These are phyloP conservation scores for Geoglossum cookeanum DNA, from an alignment of 2,329 filamentous ascomycete genomes.

Conservation along the genomic window DNA sequence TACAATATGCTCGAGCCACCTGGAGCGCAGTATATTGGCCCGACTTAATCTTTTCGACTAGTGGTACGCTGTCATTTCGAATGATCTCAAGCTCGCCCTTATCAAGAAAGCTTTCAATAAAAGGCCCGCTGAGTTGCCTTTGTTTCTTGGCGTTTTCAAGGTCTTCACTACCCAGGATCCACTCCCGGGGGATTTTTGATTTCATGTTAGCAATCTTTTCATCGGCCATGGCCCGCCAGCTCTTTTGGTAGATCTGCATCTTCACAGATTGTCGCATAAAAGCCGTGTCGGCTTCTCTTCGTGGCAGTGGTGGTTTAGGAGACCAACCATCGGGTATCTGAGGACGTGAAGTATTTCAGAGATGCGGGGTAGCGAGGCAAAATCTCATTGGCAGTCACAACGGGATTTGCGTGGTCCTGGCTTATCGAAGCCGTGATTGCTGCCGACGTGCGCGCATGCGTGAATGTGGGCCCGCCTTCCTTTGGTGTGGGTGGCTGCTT, in stretches of 20 bases:
- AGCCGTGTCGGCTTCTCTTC: neutral
- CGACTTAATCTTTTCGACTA: neutral
- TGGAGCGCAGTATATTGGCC: neutral
- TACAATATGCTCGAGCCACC: constrained; percentile 36
- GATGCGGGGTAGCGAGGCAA: neutral
- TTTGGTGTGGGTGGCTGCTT: no score
- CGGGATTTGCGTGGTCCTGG: no score
- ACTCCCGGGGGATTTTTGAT: constrained; percentile 7
- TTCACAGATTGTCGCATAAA: neutral
- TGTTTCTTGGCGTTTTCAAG: constrained; percentile 6
- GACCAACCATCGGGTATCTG: neutral
- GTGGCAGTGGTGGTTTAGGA: neutral
- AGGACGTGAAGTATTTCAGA: neutral
- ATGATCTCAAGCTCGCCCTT: constrained; percentile 6
- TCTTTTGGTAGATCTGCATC: constrained; percentile 3
- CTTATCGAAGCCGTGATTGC: no score
- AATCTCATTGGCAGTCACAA: no score
- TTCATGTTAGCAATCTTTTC: constrained; percentile 6
- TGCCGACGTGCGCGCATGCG: no score
- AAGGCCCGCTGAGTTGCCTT: constrained; percentile 6
- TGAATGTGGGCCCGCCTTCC: no score
- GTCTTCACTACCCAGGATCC: constrained; percentile 4
- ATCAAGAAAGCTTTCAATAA: constrained; percentile 7
- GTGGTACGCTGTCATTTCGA: neutral
- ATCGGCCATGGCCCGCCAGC: constrained; percentile 6